phyloP scores from a whole-genome alignment of 176 grass and related monocot genomes.

The Dactylis glomerata region DNA sequence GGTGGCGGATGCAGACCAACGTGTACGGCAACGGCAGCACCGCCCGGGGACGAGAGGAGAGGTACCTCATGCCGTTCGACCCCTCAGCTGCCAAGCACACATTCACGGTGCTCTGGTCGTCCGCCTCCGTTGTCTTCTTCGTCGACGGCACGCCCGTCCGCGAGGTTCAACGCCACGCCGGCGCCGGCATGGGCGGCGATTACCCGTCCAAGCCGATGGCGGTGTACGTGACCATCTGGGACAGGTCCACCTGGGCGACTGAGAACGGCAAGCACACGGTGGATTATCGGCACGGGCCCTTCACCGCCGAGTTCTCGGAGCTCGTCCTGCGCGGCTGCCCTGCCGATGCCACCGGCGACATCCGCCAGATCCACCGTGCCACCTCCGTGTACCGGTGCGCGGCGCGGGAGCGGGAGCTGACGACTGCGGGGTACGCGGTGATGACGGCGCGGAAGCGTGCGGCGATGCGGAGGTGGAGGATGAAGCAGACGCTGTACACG shows the following conservation, averaged over 20 bases:
- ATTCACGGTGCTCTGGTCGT: constrained; percentile 74
- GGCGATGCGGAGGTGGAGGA: constrained; percentile 59
- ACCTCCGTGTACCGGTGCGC: neutral
- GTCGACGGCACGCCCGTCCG: no score
- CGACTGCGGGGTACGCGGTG: constrained; percentile 42
- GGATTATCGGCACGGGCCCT: constrained; percentile 59
- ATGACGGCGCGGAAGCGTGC: constrained; percentile 47
- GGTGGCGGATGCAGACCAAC: constrained; percentile 85
- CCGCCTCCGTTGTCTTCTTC: constrained; percentile 53
- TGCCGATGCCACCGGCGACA: neutral
- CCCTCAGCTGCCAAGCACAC: constrained; percentile 51
- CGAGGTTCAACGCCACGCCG: no score
- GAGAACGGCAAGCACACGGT: constrained; percentile 66
- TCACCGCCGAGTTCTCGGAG: constrained; percentile 55
- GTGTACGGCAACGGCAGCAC: constrained; percentile 93
- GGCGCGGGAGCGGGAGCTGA: constrained; percentile 42
- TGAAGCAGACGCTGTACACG: constrained; percentile 61
- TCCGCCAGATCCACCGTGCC: neutral
- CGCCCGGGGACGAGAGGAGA: constrained; percentile 54
- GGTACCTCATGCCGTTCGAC: constrained; percentile 77
- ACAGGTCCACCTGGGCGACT: constrained; percentile 80
- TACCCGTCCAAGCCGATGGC: constrained; percentile 39
- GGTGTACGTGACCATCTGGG: constrained; percentile 80
- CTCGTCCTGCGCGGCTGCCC: constrained; percentile 52
- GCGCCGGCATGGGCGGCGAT: no score